phyloP scores from a whole-genome alignment of 225 moss, liverwort and hornwort genomes.

The Physcomitrium patens region DNA sequence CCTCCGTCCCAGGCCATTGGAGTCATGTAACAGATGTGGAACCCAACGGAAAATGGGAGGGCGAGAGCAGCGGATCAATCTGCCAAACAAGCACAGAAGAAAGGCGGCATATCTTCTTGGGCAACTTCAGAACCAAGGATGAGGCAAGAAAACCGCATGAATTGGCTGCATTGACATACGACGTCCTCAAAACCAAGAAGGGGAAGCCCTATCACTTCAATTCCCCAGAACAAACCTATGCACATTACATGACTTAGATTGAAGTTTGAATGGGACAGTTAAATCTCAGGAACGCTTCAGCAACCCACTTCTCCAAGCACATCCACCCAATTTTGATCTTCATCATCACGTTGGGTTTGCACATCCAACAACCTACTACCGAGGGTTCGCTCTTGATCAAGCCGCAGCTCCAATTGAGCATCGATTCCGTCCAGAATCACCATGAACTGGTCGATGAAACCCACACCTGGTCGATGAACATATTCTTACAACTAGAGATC shows the following conservation, averaged over 20 bases:
- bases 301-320: too few relatives aligned
- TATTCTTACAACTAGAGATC: too few relatives aligned
- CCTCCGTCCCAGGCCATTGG: constrained; percentile 25
- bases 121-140: constrained; percentile 6
- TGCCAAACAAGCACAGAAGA: constrained; percentile 30
- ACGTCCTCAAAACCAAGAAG: not conserved
- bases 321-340: too few relatives aligned
- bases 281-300: too few relatives aligned
- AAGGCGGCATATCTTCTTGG: constrained; percentile 33
- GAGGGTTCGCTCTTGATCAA: too few relatives aligned
- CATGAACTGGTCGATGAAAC: too few relatives aligned
- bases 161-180: constrained; percentile 31
- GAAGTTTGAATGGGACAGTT: too few relatives aligned
- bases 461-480: too few relatives aligned
- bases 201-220: constrained; percentile 31
- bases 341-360: too few relatives aligned
- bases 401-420: too few relatives aligned
- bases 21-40: constrained; percentile 33
- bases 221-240: constrained; percentile 17
- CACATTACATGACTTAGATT: not conserved
- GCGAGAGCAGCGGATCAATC: constrained; percentile 44
- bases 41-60: constrained; percentile 40
- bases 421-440: too few relatives aligned
- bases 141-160: constrained; percentile 42
- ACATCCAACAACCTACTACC: too few relatives aligned